phyloP scores from a whole-genome alignment of 176 grass and related monocot genomes.

The Guadua angustifolia region DNA sequence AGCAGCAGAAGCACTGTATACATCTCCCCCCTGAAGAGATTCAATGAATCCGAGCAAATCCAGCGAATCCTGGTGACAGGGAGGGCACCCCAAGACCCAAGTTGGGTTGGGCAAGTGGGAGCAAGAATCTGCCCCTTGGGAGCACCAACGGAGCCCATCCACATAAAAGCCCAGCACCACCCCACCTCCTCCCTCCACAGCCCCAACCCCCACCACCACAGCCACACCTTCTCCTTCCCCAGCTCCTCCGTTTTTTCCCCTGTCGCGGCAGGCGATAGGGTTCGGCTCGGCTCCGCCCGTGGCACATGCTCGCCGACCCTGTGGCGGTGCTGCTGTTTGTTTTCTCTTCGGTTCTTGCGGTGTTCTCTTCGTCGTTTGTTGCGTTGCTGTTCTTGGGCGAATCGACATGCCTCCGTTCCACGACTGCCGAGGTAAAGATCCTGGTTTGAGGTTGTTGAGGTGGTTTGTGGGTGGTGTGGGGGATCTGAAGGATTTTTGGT shows the following conservation, averaged over 20 bases:
- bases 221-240: not conserved
- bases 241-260: slow-evolving; percentile 28
- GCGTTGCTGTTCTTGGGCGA: not conserved
- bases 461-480: not conserved
- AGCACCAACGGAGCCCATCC: slow-evolving; percentile 2
- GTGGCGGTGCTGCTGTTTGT: slow-evolving; percentile 7
- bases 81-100: not conserved
- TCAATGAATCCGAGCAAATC: slow-evolving; percentile 48
- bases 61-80: slow-evolving; percentile 37
- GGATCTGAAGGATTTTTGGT: slow-evolving; percentile 5
- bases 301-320: not conserved
- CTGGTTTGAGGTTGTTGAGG: not conserved
- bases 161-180: slow-evolving; percentile 43
- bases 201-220: not conserved
- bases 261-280: slow-evolving; percentile 46
- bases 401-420: slow-evolving; percentile 59
- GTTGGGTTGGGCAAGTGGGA: slow-evolving; percentile 23
- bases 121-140: not conserved
- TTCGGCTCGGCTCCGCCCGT: slow-evolving; percentile 22
- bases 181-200: slow-evolving; percentile 4
- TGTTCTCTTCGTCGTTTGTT: not conserved
- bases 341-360: slow-evolving; percentile 27
- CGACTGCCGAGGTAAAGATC: slow-evolving; percentile 54
- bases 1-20: slow-evolving; percentile 2
- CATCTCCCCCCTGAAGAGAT: slow-evolving; percentile 22